A percentile compares a stretch with the other conserved stretches of the same genome.
Evolutionary conservation across 2,329 filamentous ascomycete species (phyloP).

Genomic region (Exophiala calicioides): DNA sequence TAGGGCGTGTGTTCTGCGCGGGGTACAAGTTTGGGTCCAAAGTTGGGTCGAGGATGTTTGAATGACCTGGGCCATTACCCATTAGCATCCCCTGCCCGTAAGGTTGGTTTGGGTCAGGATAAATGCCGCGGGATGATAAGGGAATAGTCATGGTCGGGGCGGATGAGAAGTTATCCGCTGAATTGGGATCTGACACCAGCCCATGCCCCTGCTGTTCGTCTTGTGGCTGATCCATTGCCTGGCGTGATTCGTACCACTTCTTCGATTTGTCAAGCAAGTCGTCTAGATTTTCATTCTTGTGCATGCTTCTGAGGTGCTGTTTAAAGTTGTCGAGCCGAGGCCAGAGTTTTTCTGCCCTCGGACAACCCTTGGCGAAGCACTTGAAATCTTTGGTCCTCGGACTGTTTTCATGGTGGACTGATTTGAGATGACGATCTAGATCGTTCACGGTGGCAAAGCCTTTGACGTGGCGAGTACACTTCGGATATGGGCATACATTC

Average conservation of each 20-base stretch:
- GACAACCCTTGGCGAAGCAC: conserved; percentile 61
- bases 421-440: conserved; percentile 73
- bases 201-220: not conserved
- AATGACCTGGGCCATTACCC: conserved; percentile 6
- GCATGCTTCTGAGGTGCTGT: conserved; percentile 72
- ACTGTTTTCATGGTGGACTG: conserved; percentile 61
- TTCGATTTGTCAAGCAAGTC: conserved; percentile 49
- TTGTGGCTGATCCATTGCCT: not conserved
- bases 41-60: conserved; percentile 1
- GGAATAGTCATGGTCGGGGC: not conserved
- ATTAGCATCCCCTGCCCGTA: not conserved
- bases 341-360: conserved; percentile 68
- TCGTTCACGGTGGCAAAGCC: conserved; percentile 83
- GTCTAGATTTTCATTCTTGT: conserved; percentile 51
- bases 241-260: conserved; percentile 39
- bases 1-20: not conserved
- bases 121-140: conserved; percentile 2
- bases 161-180: not conserved
- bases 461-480: conserved; percentile 57
- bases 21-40: conserved; percentile 1
- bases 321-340: conserved; percentile 84
- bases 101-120: not conserved
- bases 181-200: conserved; percentile 1
- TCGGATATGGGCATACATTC: conserved; percentile 59
- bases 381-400: conserved; percentile 54